Evolutionary conservation across 495 filamentous ascomycete species (phyloP), one percentile per base, ranked within the genome.

Genomic region (Penicillium nucicola): DNA sequence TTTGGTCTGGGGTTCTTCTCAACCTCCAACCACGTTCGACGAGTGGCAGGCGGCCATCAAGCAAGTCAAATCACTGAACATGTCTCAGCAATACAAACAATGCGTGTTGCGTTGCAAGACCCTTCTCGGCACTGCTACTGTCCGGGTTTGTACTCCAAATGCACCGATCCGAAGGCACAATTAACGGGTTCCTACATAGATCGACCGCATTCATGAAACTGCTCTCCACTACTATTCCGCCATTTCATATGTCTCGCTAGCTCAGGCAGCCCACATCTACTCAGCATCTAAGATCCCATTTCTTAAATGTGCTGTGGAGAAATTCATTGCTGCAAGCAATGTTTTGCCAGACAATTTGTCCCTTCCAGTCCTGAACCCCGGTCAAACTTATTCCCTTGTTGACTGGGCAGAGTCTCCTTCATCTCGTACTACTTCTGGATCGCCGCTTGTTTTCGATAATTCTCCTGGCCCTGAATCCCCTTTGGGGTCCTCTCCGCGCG

Each of bases 171-270:
- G 11, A 15, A 18, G 30, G 30, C 12, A 46, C 39, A 5, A 52
- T 36, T 45, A 11, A 46, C 34, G 46, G 14, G 39, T 15, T 22
- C n/a, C 18, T 13, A 14, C 8, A 18, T 44, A 79, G 76, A 56
- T 69, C 20, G 47, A 74, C 47, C 63, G 65, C 5, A 49, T 78
- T 18, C 56, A 70, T 45, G 54, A 62, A 14, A 64, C 62, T 3
- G 78, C 68, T 43, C 62, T 77, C n/a, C 57, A 67, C 40, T 77
- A 78, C 39, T 76, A 78, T 56, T 62, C 61, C 13, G 77, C 72
- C 6, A 61, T 76, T 15, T 77, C 59, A 28, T 72, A 69, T 40
- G 77, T 79, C 44, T 61, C 59, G 0, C 60, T 76, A 20, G 75
- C 69, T 4, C 64, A 66, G 10, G 48, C 66, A 30, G 62, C 72